Percentiles rank a stretch among this genome's conserved stretches.
phyloP scores from a whole-genome alignment of 106 monocot genomes.

The Acorus calamus region DNA sequence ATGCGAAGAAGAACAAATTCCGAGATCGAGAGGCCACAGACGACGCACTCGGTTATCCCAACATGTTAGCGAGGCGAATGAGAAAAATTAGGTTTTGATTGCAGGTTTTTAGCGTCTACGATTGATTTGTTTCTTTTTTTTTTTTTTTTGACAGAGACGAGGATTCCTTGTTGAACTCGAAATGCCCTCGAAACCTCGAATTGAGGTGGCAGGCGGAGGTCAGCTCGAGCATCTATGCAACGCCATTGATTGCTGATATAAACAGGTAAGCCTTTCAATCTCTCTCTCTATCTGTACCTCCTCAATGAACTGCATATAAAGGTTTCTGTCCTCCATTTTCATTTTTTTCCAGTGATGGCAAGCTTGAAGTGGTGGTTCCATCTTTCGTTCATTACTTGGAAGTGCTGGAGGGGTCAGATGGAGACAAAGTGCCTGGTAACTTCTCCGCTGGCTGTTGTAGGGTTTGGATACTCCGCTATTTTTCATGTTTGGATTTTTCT shows the following conservation, averaged over 20 bases:
- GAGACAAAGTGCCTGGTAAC: slow-evolving; percentile 88
- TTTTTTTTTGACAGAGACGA: slow-evolving; percentile 52
- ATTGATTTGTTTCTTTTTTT: too few relatives aligned
- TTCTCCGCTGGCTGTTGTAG: too few relatives aligned
- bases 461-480: too few relatives aligned
- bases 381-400: slow-evolving; percentile 99
- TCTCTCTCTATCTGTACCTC: too few relatives aligned
- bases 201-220: slow-evolving; percentile 97
- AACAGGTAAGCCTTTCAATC: slow-evolving; percentile 38
- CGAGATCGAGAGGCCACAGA: slow-evolving; percentile 74
- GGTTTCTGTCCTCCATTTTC: neutral
- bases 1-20: slow-evolving; percentile 58
- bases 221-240: slow-evolving; percentile 90
- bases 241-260: slow-evolving; percentile 89
- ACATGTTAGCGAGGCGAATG: slow-evolving; percentile 25
- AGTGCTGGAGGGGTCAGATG: slow-evolving; percentile 92
- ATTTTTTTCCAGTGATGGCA: slow-evolving; percentile 62
- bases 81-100: neutral
- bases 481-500: neutral
- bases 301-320: neutral
- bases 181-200: slow-evolving; percentile 75
- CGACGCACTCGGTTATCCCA: slow-evolving; percentile 72
- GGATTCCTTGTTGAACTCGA: slow-evolving; percentile 69
- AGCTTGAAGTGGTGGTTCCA: slow-evolving; percentile 88
- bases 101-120: too few relatives aligned